Evolutionary conservation across 352 stramenopile species (phyloP).

Genomic region (Phytophthora aleatoria): DNA sequence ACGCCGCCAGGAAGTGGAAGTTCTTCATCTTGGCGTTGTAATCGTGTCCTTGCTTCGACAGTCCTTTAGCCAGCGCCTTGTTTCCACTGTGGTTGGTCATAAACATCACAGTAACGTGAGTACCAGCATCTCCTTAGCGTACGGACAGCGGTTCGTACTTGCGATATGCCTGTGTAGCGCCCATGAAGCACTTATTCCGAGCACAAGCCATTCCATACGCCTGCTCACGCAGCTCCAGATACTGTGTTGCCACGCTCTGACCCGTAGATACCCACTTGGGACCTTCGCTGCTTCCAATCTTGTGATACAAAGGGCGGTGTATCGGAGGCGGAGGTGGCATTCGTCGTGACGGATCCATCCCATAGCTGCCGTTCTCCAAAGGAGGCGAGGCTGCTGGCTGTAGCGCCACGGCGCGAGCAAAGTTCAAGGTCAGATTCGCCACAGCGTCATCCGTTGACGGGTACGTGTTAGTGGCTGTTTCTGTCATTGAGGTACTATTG

Average conservation of each 20-base stretch:
- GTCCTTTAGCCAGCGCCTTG: constrained; percentile 65
- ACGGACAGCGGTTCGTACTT: constrained; percentile 45
- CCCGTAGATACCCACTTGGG: constrained; percentile 74
- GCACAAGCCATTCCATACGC: constrained; percentile 82
- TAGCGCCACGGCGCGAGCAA: constrained; percentile 76
- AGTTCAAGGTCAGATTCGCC: constrained; percentile 69
- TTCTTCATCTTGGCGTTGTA: constrained; percentile 89
- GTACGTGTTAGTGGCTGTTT: constrained; percentile 19
- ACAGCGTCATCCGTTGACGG: constrained; percentile 30
- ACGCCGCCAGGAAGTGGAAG: constrained; percentile 73
- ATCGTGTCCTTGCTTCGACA: constrained; percentile 81
- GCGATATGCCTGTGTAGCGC: constrained; percentile 80
- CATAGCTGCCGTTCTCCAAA: constrained; percentile 17
- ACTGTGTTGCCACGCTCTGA: constrained; percentile 62
- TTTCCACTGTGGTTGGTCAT: constrained; percentile 58
- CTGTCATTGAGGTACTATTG: constrained; percentile 7
- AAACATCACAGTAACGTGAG: constrained; percentile 25
- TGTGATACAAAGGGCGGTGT: constrained; percentile 61
- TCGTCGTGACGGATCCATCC: constrained; percentile 23
- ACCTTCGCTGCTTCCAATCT: constrained; percentile 41
- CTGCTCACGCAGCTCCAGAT: constrained; percentile 74
- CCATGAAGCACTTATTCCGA: constrained; percentile 89
- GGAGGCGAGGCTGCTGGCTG: constrained; percentile 31
- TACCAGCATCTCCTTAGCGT: neutral
- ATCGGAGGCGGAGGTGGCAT: constrained; percentile 24